Base-by-base conservation (phyloP, 208 protist species). In the Acanthamoeba lenticulata region DNA sequence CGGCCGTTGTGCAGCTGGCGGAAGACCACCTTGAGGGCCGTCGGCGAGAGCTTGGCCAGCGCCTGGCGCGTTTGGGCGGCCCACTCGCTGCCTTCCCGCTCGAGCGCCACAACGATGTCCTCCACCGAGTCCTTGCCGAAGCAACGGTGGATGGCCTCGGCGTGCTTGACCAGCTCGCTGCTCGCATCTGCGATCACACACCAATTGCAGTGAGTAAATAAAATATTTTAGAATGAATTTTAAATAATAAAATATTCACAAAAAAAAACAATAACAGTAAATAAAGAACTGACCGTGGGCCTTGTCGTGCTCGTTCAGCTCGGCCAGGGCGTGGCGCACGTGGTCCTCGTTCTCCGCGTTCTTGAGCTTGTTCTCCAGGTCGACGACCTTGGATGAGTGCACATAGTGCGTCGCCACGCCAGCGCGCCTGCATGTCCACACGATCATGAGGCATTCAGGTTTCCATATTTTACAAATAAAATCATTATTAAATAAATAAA, bases 391-490 rank as follows among this genome's bases (percentile, higher is more conserved):
- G 17, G 72, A 69, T 27, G 29, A 69, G 36, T 55, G 6, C 21
- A 97, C 38, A 44, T 94, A 97, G 57, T 97, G 96, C 21, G 96
- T 97, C 19, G 95, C 95, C 38, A 97, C 90, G n/a, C 95, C 94
- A 1, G 95, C 79, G 85, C 27, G 44, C 5, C 62, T 94, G 11
- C 3, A 13, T 52, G 29, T 9, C 88, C 47, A 45, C 44, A 47
- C 24, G 34, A 15, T 67, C 36, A 47, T 47, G 29, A 88, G 24
- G 45, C 24, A 79, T 4, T 11, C 34, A 67, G 19, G 47, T 67
- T 24, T 38, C 21, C 36, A 21, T 72, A 47, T 91, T 40, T n/a
- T n/a, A n/a, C n/a, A n/a, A n/a, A n/a, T n/a, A n/a, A n/a, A n/a
- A n/a, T n/a, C n/a, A n/a, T n/a, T n/a, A n/a, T n/a, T n/a, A n/a